These are phyloP conservation scores for Lichtheimia hyalospora DNA, from an alignment of 371 early-diverging fungal species.

Conservation along the genomic window DNA sequence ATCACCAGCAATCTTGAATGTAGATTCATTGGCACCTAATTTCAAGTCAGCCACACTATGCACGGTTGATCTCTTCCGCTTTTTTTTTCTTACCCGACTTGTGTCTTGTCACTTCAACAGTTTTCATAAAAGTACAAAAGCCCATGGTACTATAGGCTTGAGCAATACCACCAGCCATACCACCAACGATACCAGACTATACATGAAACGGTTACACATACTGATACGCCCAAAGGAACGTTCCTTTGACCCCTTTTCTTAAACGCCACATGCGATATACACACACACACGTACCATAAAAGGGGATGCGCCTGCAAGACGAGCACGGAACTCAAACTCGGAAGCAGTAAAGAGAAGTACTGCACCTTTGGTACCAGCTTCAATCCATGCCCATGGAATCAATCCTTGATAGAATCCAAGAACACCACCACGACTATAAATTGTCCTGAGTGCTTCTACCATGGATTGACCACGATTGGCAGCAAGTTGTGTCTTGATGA, in stretches of 20 bases:
- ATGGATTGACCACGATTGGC: constrained; percentile 82
- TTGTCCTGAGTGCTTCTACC: constrained; percentile 57
- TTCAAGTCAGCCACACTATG: constrained; percentile 13
- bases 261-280: not conserved
- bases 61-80: not conserved
- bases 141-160: constrained; percentile 98
- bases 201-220: not conserved
- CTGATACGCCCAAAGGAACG: not conserved
- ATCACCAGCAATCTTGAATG: constrained; percentile 81
- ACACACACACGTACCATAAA: constrained; percentile 40
- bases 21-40: constrained; percentile 63
- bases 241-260: constrained; percentile 1
- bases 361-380: constrained; percentile 92
- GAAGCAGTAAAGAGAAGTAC: constrained; percentile 91
- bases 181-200: constrained; percentile 85
- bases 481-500: constrained; percentile 86
- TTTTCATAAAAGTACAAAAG: constrained; percentile 99
- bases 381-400: constrained; percentile 93
- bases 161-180: constrained; percentile 89
- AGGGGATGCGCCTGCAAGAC: constrained; percentile 55
- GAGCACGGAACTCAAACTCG: constrained; percentile 84
- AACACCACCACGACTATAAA: constrained; percentile 79
- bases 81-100: constrained; percentile 60
- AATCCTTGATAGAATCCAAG: constrained; percentile 83
- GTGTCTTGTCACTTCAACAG: constrained; percentile 97